A percentile compares a stretch with the other conserved stretches of the same genome.
Evolutionary conservation across 1,139 yeast species (phyloP).

Genomic region (Sugiyamaella paludigena): DNA sequence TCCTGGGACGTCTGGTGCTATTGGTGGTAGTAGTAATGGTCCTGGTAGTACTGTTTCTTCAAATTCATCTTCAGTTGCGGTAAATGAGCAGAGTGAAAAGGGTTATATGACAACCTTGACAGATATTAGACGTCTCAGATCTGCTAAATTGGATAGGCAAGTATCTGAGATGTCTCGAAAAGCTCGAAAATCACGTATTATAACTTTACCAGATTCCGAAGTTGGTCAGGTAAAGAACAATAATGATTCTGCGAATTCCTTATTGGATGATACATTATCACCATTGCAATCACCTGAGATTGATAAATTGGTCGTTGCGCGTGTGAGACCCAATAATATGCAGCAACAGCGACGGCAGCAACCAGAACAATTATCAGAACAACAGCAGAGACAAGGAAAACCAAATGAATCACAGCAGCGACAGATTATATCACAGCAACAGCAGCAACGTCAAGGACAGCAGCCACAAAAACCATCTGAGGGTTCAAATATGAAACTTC

Average conservation of each 20-base stretch:
- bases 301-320: no score
- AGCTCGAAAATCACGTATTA: constrained; percentile 55
- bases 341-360: background rate
- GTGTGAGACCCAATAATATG: no score
- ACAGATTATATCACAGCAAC: background rate
- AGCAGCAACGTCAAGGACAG: constrained; percentile 5
- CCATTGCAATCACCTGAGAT: background rate
- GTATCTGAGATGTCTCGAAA: constrained; percentile 56
- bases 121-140: constrained; percentile 75
- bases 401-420: background rate
- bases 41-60: background rate
- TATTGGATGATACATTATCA: constrained; percentile 2
- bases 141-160: constrained; percentile 67
- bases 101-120: constrained; percentile 67
- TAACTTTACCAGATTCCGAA: constrained; percentile 45
- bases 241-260: constrained; percentile 21
- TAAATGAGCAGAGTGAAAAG: constrained; percentile 36
- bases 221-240: constrained; percentile 29
- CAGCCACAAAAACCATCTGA: background rate
- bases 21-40: constrained; percentile 1
- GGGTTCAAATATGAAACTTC: constrained; percentile 5
- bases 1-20: constrained; percentile 2
- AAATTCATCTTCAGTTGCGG: constrained; percentile 16
- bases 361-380: background rate
- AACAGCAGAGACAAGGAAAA: constrained; percentile 11